Evolutionary conservation across 2,329 filamentous ascomycete genomes (phyloP).

Genomic region (Coniosporium tulheliwenetii): DNA sequence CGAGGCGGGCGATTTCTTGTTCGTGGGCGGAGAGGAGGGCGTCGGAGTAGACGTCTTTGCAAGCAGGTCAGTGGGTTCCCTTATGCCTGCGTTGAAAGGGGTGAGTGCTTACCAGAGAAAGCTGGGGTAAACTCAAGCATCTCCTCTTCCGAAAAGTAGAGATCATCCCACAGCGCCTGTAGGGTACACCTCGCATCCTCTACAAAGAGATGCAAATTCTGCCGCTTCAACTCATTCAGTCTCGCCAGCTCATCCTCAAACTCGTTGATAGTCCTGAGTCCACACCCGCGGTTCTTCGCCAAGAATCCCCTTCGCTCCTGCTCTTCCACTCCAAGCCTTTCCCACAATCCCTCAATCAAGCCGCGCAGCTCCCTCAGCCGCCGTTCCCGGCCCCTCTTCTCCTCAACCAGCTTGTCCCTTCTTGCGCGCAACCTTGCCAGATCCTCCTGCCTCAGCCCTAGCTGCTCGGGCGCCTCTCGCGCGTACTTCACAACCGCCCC

Average conservation of each 20-base stretch:
- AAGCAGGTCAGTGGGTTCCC: slow-evolving; percentile 3
- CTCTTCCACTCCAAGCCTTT: slow-evolving; percentile 71
- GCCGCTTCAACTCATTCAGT: slow-evolving; percentile 81
- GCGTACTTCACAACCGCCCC: slow-evolving; percentile 75
- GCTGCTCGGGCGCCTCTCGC: slow-evolving; percentile 79
- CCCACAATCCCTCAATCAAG: slow-evolving; percentile 78
- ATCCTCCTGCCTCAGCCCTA: slow-evolving; percentile 83
- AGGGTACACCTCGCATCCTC: slow-evolving; percentile 83
- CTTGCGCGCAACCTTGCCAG: slow-evolving; percentile 54
- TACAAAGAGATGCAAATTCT: slow-evolving; percentile 91
- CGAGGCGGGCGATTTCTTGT: slow-evolving; percentile 69
- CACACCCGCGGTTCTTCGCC: slow-evolving; percentile 76
- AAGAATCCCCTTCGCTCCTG: slow-evolving; percentile 73
- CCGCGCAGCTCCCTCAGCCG: slow-evolving; percentile 58
- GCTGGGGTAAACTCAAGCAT: slow-evolving; percentile 97
- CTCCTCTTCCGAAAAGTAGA: slow-evolving; percentile 95
- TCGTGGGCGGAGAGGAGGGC: slow-evolving; percentile 90
- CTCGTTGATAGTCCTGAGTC: slow-evolving; percentile 83
- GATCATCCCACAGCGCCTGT: slow-evolving; percentile 84
- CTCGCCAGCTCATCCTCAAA: slow-evolving; percentile 81
- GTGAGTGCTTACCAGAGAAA: slow-evolving; percentile 43
- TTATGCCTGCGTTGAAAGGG: not conserved
- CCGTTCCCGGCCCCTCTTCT: slow-evolving; percentile 75
- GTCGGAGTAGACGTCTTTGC: slow-evolving; percentile 76
- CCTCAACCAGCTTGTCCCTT: slow-evolving; percentile 70